A percentile compares a stretch with the other conserved stretches of the same genome.
phyloP scores from a whole-genome alignment of 495 filamentous ascomycete genomes.

The Penicillium canariense region DNA sequence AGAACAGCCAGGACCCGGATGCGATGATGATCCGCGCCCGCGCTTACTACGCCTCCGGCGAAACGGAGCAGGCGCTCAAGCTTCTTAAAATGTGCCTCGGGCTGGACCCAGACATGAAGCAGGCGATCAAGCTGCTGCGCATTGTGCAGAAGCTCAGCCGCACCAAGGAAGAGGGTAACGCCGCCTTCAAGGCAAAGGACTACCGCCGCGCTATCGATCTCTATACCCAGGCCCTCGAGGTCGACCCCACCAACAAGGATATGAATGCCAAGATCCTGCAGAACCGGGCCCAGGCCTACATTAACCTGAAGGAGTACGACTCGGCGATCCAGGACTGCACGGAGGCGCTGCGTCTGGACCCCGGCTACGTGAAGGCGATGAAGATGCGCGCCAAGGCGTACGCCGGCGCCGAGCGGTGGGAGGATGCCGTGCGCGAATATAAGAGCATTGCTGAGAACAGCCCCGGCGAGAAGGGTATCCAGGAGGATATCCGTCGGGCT shows the following conservation, averaged over 20 bases:
- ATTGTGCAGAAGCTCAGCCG: slow-evolving; percentile 87
- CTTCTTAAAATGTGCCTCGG: slow-evolving; percentile 85
- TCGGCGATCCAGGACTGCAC: slow-evolving; percentile 81
- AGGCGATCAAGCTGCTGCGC: slow-evolving; percentile 76
- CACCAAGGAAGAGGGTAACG: slow-evolving; percentile 92
- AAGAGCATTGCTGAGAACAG: slow-evolving; percentile 81
- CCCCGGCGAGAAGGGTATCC: slow-evolving; percentile 72
- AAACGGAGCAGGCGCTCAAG: slow-evolving; percentile 92
- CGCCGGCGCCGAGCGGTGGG: slow-evolving; percentile 83
- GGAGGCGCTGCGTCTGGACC: slow-evolving; percentile 80
- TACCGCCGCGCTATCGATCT: slow-evolving; percentile 77
- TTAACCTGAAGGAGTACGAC: slow-evolving; percentile 76
- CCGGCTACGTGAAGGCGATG: slow-evolving; percentile 81
- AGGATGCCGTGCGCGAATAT: slow-evolving; percentile 81
- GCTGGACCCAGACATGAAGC: slow-evolving; percentile 89
- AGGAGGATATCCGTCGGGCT: slow-evolving; percentile 80
- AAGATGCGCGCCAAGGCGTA: slow-evolving; percentile 90
- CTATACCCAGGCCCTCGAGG: slow-evolving; percentile 78
- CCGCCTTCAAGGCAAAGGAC: slow-evolving; percentile 78
- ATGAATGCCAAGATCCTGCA: slow-evolving; percentile 92
- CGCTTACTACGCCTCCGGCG: slow-evolving; percentile 84
- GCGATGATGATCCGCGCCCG: slow-evolving; percentile 86
- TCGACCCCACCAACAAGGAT: slow-evolving; percentile 87
- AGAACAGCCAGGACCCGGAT: slow-evolving; percentile 89
- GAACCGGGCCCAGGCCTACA: slow-evolving; percentile 77